phyloP scores from a whole-genome alignment of 1,284 basidiomycete genomes.

The Naganishia cerealis region DNA sequence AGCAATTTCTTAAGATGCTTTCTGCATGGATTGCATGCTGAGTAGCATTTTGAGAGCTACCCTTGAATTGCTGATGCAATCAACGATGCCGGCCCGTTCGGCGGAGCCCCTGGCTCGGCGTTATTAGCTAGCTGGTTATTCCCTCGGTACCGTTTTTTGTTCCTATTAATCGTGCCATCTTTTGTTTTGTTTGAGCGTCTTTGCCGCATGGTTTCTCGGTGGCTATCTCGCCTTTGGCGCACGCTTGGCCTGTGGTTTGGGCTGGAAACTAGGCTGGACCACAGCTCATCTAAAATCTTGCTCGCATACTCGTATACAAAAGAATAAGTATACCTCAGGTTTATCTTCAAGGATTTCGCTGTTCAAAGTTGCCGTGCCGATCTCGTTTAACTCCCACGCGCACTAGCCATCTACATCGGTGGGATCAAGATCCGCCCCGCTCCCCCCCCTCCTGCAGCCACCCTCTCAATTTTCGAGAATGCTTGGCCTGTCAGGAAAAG shows the following conservation, averaged over 20 bases:
- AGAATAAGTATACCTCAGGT: not conserved
- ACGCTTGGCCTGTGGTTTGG: not conserved
- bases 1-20: too few species aligned
- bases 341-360: too few species aligned
- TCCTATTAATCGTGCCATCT: not conserved
- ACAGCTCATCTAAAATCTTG: not conserved
- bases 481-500: not conserved
- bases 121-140: slow-evolving; percentile 2
- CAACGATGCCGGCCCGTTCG: not conserved
- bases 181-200: slow-evolving; percentile 4
- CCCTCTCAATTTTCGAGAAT: not conserved
- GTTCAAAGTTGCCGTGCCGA: too few species aligned
- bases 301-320: not conserved
- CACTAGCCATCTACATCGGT: too few species aligned
- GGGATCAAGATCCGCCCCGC: too few species aligned
- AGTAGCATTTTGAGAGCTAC: too few species aligned
- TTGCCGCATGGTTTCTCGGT: not conserved
- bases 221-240: not conserved
- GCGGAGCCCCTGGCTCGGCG: not conserved
- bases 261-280: not conserved
- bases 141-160: slow-evolving; percentile 8
- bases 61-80: too few species aligned
- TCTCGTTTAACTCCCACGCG: too few species aligned
- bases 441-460: too few species aligned
- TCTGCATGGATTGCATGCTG: too few species aligned